Percentiles rank a stretch among this genome's conserved stretches.
phyloP scores from a whole-genome alignment of 352 stramenopile genomes.

The Pythium volutum region DNA sequence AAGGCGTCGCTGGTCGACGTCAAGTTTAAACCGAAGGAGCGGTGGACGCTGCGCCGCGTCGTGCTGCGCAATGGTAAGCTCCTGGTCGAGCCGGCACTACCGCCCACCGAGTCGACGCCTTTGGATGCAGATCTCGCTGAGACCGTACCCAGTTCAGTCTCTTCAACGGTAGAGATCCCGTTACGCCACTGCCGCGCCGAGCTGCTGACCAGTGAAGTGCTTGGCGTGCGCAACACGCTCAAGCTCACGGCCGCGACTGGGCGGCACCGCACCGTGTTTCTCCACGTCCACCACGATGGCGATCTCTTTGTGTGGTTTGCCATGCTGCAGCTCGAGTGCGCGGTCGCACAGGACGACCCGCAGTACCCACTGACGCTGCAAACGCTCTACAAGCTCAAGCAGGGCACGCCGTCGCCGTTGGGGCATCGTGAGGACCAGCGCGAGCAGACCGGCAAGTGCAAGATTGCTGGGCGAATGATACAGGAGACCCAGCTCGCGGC shows the following conservation, averaged over 20 bases:
- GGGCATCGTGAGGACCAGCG: conserved; percentile 34
- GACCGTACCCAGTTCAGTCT: not conserved
- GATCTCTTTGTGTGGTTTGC: conserved; percentile 60
- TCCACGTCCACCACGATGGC: conserved; percentile 41
- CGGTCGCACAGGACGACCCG: conserved; percentile 40
- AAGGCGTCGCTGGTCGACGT: conserved; percentile 35
- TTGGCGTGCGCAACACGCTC: conserved; percentile 37
- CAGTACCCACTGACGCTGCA: conserved; percentile 36
- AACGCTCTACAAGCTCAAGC: conserved; percentile 25
- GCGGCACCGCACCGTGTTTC: conserved; percentile 22
- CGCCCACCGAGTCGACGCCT: not conserved
- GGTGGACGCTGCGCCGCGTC: conserved; percentile 37
- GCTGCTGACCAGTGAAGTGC: conserved; percentile 40
- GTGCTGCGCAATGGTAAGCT: conserved; percentile 39
- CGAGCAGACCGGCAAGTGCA: conserved; percentile 33
- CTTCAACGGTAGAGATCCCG: conserved; percentile 28
- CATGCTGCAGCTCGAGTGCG: conserved; percentile 49
- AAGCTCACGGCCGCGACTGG: conserved; percentile 30
- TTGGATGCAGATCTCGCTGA: not conserved
- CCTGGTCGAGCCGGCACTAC: conserved; percentile 18
- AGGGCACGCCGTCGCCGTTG: conserved; percentile 10
- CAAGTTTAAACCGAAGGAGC: conserved; percentile 36
- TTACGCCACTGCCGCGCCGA: conserved; percentile 50
- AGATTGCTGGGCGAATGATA: conserved; percentile 30
- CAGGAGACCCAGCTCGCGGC: conserved; percentile 43